These are phyloP conservation scores for Eimeria maxima DNA, from an alignment of 169 alveolate genomes.

Conservation along the genomic window DNA sequence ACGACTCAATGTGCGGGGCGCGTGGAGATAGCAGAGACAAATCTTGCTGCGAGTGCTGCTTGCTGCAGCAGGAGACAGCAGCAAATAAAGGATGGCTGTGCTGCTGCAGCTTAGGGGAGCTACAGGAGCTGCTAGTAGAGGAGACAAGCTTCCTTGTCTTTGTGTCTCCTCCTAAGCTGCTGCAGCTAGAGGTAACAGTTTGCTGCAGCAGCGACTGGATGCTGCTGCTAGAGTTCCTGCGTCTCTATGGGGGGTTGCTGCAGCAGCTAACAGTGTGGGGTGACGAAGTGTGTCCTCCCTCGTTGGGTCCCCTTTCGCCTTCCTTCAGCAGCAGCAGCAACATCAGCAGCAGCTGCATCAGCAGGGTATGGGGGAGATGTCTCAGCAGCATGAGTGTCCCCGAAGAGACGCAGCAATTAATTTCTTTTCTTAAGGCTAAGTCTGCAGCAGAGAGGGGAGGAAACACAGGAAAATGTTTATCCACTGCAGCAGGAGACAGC, in stretches of 20 bases:
- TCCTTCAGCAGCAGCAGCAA: background rate
- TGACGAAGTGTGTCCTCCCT: constrained; percentile 11
- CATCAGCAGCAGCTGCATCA: background rate
- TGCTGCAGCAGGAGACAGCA: background rate
- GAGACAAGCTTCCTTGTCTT: background rate
- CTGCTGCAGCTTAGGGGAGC: background rate
- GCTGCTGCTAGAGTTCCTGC: constrained; percentile 6
- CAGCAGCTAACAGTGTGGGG: background rate
- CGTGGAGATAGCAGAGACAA: no score
- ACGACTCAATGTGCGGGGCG: no score
- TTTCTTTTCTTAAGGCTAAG: background rate
- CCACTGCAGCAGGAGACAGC: background rate
- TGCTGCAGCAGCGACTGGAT: constrained; percentile 30
- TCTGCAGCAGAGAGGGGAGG: background rate
- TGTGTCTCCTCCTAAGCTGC: background rate
- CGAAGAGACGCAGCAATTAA: background rate
- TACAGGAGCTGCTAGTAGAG: background rate
- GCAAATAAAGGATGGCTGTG: background rate
- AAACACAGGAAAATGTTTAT: background rate
- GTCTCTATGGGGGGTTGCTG: background rate
- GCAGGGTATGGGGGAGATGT: background rate
- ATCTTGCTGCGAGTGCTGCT: constrained; percentile 2
- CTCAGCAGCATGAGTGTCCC: background rate
- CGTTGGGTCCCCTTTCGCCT: background rate
- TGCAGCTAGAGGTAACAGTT: background rate